Evolutionary conservation across 192 early-diverging fungal species (phyloP).

Genomic region (Cladochytrium replicatum): DNA sequence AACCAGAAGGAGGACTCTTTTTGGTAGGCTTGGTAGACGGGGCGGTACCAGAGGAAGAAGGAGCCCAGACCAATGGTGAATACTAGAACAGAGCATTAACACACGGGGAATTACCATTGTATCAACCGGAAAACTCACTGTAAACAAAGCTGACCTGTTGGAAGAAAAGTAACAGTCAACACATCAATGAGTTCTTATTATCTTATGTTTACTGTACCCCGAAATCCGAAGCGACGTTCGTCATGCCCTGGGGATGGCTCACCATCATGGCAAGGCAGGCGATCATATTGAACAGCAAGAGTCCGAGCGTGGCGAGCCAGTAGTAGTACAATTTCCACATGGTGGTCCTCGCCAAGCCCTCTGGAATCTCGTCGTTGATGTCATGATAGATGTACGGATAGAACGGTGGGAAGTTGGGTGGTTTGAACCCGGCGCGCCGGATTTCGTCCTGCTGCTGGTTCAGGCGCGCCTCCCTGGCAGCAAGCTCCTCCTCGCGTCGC

Average conservation of each 20-base stretch:
- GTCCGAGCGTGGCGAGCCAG: conserved; percentile 64
- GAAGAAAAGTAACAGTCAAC: no score
- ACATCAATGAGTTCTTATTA: no score
- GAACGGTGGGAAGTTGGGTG: conserved; percentile 68
- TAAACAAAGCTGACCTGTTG: no score
- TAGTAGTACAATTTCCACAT: conserved; percentile 45
- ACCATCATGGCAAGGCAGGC: conserved; percentile 66
- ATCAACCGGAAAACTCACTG: no score
- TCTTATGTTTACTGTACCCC: conserved; percentile 60
- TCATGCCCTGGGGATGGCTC: conserved; percentile 49
- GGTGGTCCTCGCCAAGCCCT: no score
- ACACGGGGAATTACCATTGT: no score
- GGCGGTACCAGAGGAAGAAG: conserved; percentile 83
- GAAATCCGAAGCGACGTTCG: conserved; percentile 64
- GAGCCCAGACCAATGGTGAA: conserved; percentile 65
- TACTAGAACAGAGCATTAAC: no score
- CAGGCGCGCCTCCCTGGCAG: conserved; percentile 61
- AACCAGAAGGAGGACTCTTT: conserved; percentile 80
- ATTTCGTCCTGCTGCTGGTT: conserved; percentile 52
- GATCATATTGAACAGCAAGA: conserved; percentile 67
- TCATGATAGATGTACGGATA: conserved; percentile 75
- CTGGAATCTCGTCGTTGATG: conserved; percentile 36
- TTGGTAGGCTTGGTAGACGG: conserved; percentile 79
- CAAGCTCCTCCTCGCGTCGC: conserved; percentile 63
- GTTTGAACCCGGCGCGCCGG: conserved; percentile 43